Conservation (phyloP, 139 green algal genomes). For the Coelastrella sp. region DNA sequence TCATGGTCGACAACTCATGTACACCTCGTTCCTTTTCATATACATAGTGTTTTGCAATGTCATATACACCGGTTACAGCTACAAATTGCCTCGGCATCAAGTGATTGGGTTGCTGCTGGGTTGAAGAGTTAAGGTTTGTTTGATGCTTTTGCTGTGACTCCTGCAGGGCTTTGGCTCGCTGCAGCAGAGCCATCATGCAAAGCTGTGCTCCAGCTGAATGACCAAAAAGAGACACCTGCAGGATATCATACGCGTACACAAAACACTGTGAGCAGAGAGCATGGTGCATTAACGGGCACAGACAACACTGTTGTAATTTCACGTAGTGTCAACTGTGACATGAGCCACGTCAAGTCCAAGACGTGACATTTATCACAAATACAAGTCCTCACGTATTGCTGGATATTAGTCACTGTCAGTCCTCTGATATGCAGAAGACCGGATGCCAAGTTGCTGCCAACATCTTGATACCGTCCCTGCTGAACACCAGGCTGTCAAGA, state of each 20-base stretch:
- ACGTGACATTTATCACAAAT: no score
- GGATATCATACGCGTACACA: background rate
- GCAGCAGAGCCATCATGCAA: slow-evolving; percentile 79
- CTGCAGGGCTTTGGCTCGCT: slow-evolving; percentile 53
- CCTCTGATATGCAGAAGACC: no score
- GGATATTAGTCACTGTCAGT: no score
- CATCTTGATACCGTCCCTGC: no score
- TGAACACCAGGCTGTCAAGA: background rate
- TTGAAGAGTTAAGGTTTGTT: no score
- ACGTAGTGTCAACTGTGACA: no score
- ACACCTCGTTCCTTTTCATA: slow-evolving; percentile 83
- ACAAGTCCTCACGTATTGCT: no score
- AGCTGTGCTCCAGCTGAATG: slow-evolving; percentile 88
- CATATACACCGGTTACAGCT: slow-evolving; percentile 79
- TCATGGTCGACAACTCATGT: slow-evolving; percentile 87
- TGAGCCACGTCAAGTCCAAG: no score
- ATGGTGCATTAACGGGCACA: no score
- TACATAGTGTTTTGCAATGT: slow-evolving; percentile 88
- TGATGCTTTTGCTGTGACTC: background rate
- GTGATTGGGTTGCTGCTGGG: background rate
- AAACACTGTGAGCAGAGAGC: no score
- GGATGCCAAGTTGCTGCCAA: no score
- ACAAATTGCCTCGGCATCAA: slow-evolving; percentile 62
- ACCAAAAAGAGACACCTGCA: slow-evolving; percentile 72
- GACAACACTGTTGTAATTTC: no score